phyloP scores from a whole-genome alignment of 208 protist genomes.

The Angomonas deanei region DNA sequence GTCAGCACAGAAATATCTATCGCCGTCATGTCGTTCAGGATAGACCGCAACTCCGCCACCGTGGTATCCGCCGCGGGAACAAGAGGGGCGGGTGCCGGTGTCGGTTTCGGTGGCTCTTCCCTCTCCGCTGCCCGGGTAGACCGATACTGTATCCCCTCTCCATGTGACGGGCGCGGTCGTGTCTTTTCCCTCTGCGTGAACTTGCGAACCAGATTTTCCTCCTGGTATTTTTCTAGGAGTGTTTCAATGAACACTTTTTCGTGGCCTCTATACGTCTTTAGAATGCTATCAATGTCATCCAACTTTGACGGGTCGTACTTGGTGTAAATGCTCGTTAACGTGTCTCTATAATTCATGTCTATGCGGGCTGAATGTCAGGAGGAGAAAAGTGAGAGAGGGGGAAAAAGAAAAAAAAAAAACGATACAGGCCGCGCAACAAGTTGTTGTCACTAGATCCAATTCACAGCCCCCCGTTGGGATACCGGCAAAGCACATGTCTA shows the following conservation, averaged over 20 bases:
- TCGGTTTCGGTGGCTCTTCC: background rate
- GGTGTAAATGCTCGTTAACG: slow-evolving; percentile 39
- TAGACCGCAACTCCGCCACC: slow-evolving; percentile 19
- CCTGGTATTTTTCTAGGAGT: slow-evolving; percentile 32
- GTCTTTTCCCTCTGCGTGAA: no score
- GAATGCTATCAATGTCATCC: slow-evolving; percentile 34
- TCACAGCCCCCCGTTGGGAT: no score
- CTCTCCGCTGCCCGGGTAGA: no score
- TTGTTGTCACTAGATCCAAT: no score
- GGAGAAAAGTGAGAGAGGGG: background rate
- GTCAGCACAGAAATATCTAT: slow-evolving; percentile 21
- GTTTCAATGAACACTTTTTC: slow-evolving; percentile 39
- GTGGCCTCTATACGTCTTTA: slow-evolving; percentile 42
- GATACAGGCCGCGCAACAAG: no score
- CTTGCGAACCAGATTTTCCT: no score
- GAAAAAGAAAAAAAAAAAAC: background rate
- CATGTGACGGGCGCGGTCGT: no score
- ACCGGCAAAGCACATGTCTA: background rate
- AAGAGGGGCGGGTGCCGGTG: background rate
- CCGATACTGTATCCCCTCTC: no score
- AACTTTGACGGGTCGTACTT: slow-evolving; percentile 55
- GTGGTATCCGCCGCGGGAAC: background rate
- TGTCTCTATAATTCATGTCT: slow-evolving; percentile 31
- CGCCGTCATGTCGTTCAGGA: slow-evolving; percentile 29
- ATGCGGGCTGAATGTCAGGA: background rate